A percentile compares a stretch with the other conserved stretches of the same genome.
Evolutionary conservation across 495 filamentous ascomycete species (phyloP).

Genomic region (Hypoxylon subgilvum): DNA sequence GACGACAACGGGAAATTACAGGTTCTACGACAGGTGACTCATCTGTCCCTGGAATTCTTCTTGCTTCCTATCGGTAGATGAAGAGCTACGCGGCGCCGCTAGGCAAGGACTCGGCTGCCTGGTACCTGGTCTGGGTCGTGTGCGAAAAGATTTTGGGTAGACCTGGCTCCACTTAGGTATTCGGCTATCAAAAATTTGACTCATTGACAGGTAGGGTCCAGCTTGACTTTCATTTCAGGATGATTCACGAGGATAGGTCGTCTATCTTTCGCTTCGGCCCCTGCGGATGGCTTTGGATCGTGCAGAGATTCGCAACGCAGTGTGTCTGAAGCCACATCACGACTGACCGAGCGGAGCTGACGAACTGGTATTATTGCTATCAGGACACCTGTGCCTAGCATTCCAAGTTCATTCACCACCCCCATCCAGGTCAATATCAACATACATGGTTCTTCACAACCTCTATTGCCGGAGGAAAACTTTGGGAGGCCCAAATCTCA

Average conservation of each 20-base stretch:
- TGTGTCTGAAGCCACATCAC: constrained; percentile 5
- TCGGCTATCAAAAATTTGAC: constrained; percentile 10
- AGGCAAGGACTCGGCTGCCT: constrained; percentile 9
- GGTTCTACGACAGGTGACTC: constrained; percentile 34
- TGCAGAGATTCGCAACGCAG: constrained; percentile 9
- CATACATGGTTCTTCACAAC: not conserved
- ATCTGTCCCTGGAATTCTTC: constrained; percentile 15
- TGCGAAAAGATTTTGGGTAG: not conserved
- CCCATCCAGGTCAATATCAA: constrained; percentile 2
- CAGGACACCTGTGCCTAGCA: constrained; percentile 2
- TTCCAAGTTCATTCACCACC: constrained; percentile 6
- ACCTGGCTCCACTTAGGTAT: constrained; percentile 5
- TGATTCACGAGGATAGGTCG: constrained; percentile 9
- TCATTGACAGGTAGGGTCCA: not conserved
- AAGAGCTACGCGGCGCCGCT: not conserved
- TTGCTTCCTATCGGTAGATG: constrained; percentile 4
- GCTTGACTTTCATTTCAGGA: not conserved
- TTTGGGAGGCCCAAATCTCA: no score
- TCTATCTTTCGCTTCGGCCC: not conserved
- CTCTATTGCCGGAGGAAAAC: no score
- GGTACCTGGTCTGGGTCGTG: not conserved
- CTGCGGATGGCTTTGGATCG: constrained; percentile 1
- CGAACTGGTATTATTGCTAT: constrained; percentile 4
- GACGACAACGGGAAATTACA: constrained; percentile 23
- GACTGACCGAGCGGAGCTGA: no score